Base-by-base conservation (phyloP, 2,329 filamentous ascomycete species). In the Torrubiella hemipterigena region DNA sequence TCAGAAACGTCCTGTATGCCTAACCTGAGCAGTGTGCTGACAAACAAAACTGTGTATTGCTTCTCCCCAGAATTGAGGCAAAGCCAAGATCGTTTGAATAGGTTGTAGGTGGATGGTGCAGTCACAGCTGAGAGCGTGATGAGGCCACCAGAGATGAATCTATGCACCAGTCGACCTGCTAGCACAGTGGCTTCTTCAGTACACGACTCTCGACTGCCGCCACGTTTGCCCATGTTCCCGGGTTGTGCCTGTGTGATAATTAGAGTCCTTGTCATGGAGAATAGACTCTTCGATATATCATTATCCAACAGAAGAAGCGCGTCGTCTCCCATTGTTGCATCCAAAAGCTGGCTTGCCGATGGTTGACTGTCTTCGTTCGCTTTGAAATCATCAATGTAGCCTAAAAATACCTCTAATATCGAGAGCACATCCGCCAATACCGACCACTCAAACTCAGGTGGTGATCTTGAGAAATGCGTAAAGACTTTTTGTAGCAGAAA, bases 401-500 rank as follows among this genome's bases (percentile, higher is more conserved):
- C 47, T 17, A 73, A 33, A 33, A 69, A 69, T 14, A 57, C 44
- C 18, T 65, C 62, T 3, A 73, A 32, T 5, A 59, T 66, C 6
- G 63, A 58, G 4, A 74, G 38, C 1, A 59, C 56, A 13, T 51
- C 52, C 14, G 50, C 51, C 18, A 74, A 42, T 14, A 68, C 54
- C 10, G 50, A 46, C 63, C 68, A 72, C 37, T 67, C 62, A 11
- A 69, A 55, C 20, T 60, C 55, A 1, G 54, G 45, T 4, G 57
- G 55, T 3, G 52, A 47, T 9, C 54, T 50, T 9, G 61, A 55
- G 24, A 73, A 64, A 15, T 59, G 61, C 9, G 52, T 59, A 30
- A 73, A 70, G 8, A 72, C 48, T 26, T 65, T 60, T 29, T 67
- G 61, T 17, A 75, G 46, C 43, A 70, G 69, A 21, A 50, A 54